These are phyloP conservation scores for Neodidymelliopsis sp. DNA, from an alignment of 2,329 filamentous ascomycete species.

Conservation along the genomic window DNA sequence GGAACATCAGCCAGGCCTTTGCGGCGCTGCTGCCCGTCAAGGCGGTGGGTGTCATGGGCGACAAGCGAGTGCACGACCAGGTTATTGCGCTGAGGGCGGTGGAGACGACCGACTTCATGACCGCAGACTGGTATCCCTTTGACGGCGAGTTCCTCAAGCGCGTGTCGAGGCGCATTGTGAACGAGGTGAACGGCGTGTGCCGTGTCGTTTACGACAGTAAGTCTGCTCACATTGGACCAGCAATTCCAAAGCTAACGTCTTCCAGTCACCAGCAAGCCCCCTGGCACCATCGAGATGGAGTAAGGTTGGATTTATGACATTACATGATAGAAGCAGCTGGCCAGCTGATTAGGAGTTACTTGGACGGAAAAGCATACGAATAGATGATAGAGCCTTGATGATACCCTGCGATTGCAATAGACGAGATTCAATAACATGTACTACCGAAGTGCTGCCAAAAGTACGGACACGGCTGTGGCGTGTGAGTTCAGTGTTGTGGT, in stretches of 20 bases:
- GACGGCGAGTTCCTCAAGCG: constrained; percentile 69
- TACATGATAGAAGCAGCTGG: neutral
- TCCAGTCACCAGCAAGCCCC: constrained; percentile 69
- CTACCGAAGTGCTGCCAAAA: constrained; percentile 34
- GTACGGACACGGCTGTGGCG: constrained; percentile 3
- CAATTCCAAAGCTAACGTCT: constrained; percentile 21
- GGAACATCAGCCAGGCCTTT: constrained; percentile 74
- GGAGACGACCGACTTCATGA: constrained; percentile 76
- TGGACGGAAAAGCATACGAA: constrained; percentile 23
- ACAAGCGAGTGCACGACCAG: constrained; percentile 71
- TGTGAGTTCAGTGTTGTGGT: neutral
- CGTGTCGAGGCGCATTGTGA: constrained; percentile 74
- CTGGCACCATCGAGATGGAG: constrained; percentile 78
- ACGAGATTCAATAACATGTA: constrained; percentile 19
- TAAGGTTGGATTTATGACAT: constrained; percentile 50
- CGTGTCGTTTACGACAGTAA: constrained; percentile 74
- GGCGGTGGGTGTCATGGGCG: constrained; percentile 73
- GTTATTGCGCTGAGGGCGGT: constrained; percentile 69
- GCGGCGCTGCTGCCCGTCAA: constrained; percentile 71
- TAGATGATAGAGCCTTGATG: constrained; percentile 34
- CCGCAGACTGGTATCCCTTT: constrained; percentile 73
- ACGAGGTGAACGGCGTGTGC: constrained; percentile 76
- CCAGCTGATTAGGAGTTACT: constrained; percentile 7
- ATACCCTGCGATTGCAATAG: constrained; percentile 34
- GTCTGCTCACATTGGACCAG: constrained; percentile 31